Conservation (phyloP, 2,329 filamentous ascomycete species). For the Aureobasidium sp. region DNA sequence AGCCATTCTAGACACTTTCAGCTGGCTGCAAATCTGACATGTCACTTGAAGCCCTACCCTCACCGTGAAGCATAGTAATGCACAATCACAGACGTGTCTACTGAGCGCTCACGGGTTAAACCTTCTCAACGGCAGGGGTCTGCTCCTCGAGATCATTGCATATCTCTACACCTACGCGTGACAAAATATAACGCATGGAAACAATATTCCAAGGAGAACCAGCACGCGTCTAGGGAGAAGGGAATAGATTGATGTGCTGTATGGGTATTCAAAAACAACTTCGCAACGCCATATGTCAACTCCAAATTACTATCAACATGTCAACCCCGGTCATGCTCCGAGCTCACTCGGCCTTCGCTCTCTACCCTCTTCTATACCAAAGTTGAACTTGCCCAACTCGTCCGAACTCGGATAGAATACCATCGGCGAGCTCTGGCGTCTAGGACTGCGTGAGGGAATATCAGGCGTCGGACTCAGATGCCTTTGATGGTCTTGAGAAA, state of each 20-base stretch:
- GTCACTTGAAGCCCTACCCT: neutral
- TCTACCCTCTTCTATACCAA: constrained; percentile 9
- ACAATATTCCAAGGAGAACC: neutral
- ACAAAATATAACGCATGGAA: neutral
- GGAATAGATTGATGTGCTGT: neutral
- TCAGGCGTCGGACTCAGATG: constrained; percentile 12
- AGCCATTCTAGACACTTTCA: neutral
- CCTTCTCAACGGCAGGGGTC: neutral
- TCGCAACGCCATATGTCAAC: neutral
- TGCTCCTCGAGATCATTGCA: neutral
- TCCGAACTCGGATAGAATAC: constrained; percentile 15
- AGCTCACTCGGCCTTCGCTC: neutral
- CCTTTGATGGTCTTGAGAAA: neutral
- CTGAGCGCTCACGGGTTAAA: neutral
- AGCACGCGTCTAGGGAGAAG: neutral
- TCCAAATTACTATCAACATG: neutral
- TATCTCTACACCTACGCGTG: neutral
- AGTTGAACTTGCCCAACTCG: constrained; percentile 17
- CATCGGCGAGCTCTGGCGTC: constrained; percentile 9
- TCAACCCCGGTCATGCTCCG: neutral
- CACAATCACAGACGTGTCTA: neutral
- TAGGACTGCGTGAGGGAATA: constrained; percentile 15
- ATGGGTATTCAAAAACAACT: neutral
- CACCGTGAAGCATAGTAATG: neutral
- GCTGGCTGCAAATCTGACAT: neutral